These are phyloP conservation scores for Basidioascus undulatus DNA, from an alignment of 768 basidiomycete genomes.

Conservation along the genomic window DNA sequence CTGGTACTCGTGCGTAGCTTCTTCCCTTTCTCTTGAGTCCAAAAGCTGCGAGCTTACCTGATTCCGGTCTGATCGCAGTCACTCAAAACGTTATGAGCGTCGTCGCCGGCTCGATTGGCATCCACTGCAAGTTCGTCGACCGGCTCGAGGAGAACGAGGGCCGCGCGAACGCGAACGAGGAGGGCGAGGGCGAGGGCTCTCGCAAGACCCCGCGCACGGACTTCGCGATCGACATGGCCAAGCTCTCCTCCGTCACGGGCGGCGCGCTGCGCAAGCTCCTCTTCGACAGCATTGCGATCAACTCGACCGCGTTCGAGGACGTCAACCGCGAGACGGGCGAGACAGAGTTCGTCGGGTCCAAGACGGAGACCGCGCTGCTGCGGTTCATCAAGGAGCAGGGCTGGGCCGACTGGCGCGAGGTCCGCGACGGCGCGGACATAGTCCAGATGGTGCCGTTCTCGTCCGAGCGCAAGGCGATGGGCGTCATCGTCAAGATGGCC, in stretches of 20 bases:
- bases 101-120: constrained; percentile 82
- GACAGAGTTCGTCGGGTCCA: constrained; percentile 56
- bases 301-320: constrained; percentile 89
- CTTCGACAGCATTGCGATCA: constrained; percentile 68
- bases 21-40: no score
- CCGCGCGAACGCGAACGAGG: constrained; percentile 45
- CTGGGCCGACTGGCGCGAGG: constrained; percentile 47
- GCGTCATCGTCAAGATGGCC: constrained; percentile 45
- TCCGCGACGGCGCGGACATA: constrained; percentile 34
- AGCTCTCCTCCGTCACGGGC: constrained; percentile 40
- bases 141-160: constrained; percentile 42
- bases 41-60: no score
- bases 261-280: constrained; percentile 38
- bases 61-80: constrained; percentile 25
- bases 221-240: constrained; percentile 60
- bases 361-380: constrained; percentile 83
- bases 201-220: no score
- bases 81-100: constrained; percentile 90
- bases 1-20: constrained; percentile 67
- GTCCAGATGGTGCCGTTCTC: constrained; percentile 85
- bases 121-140: constrained; percentile 81
- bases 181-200: constrained; percentile 14
- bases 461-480: constrained; percentile 84
- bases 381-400: constrained; percentile 55
- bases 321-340: constrained; percentile 34